A percentile compares a stretch with the other conserved stretches of the same genome.
Conservation (phyloP, 306 rosid genomes). For the Styphnolobium japonicum region DNA sequence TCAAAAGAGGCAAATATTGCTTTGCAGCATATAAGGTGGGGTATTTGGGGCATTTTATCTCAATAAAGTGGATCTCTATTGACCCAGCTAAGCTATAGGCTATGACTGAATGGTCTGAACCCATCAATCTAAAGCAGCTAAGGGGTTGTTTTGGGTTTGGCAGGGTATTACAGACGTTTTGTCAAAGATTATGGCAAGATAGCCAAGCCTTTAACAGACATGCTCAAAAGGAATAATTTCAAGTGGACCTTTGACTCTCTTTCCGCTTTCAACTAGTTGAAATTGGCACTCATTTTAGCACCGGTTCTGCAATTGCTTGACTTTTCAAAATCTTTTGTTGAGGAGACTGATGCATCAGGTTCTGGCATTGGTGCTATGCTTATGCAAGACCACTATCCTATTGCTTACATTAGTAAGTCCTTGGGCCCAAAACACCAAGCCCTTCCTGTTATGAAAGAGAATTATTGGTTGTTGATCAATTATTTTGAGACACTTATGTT, state of each 20-base stretch:
- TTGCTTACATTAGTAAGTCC: neutral
- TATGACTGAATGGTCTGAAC: neutral
- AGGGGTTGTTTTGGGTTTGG: neutral
- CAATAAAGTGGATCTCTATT: neutral
- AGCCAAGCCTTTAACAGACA: neutral
- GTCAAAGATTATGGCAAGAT: neutral
- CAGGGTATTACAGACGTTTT: neutral
- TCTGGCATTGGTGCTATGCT: neutral
- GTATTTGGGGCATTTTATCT: neutral
- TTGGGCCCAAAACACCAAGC: neutral
- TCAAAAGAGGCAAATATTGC: neutral
- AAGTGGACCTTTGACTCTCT: neutral
- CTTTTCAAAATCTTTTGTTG: neutral
- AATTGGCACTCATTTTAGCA: neutral
- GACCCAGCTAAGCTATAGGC: neutral
- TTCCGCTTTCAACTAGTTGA: neutral
- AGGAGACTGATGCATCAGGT: neutral
- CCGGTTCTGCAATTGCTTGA: neutral
- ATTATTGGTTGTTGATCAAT: neutral
- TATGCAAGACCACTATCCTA: accelerated
- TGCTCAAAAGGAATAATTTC: neutral
- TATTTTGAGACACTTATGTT: too few relatives aligned
- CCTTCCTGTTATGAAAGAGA: neutral
- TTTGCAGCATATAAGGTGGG: neutral
- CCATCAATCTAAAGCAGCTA: neutral